A percentile compares a stretch with the other conserved stretches of the same genome.
Evolutionary conservation across 257 asterid species (phyloP).

Genomic region (Scutellaria baicalensis): DNA sequence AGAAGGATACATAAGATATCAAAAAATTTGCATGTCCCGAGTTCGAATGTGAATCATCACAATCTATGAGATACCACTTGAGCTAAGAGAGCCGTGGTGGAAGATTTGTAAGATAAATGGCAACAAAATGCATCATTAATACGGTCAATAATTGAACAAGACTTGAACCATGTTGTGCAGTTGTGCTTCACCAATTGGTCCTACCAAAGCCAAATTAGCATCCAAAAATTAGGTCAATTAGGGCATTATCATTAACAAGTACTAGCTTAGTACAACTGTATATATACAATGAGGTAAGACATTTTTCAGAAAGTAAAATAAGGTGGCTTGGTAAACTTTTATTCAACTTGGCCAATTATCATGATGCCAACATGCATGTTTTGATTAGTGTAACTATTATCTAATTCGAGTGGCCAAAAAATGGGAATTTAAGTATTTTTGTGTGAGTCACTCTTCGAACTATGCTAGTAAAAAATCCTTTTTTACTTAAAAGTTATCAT

Average conservation of each 20-base stretch:
- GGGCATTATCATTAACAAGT: neutral
- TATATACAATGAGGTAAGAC: neutral
- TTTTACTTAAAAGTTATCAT: too few relatives aligned
- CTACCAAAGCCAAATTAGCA: neutral
- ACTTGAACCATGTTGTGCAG: constrained; percentile 14
- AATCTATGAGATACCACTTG: too few relatives aligned
- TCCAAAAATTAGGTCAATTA: constrained; percentile 8
- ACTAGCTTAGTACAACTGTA: neutral
- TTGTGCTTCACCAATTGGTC: constrained; percentile 10
- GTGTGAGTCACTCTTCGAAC: neutral
- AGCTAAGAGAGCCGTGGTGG: too few relatives aligned
- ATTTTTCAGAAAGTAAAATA: neutral
- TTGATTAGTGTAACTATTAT: neutral
- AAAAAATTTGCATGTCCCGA: too few relatives aligned
- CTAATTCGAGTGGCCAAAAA: neutral
- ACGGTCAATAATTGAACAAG: neutral
- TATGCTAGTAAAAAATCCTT: neutral
- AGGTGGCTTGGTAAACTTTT: neutral
- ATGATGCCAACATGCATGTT: neutral
- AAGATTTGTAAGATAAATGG: too few relatives aligned
- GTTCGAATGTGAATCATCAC: too few relatives aligned
- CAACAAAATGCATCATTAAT: neutral
- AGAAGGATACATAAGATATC: too few relatives aligned
- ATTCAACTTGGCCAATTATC: neutral
- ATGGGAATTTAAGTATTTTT: neutral